Evolutionary conservation across 176 grass and related monocot genomes (phyloP), one percentile per base, ranked within the genome.

Genomic region (Typha latifolia): DNA sequence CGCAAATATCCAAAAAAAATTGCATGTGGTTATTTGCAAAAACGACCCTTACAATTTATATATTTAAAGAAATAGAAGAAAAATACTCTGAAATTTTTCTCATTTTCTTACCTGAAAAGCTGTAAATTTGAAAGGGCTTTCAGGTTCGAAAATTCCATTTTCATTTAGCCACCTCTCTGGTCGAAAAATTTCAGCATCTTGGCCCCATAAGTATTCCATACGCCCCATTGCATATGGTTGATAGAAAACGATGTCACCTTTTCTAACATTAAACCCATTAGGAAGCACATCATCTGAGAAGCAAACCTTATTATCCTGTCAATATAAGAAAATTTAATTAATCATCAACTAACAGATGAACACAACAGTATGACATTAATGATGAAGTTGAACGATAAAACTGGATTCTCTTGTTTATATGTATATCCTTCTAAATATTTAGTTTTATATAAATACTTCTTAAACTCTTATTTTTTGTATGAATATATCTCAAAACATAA

Each of bases 211-310:
- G 26, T 51, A 76, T 74, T 89, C 70, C 86, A 90, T 82, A 64
- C 90, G 65, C 3, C 86, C 86, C 90, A 95, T 95, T 0, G 90
- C 67, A 32, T 90, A 95, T 0, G 80, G 86, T 11, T 79, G n/a
- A 59, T 82, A 95, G 78, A 68, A 77, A 52, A 90, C 82, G 16
- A 90, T 80, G 63, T 90, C 86, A 0, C 85, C 86, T 74, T 82
- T 84, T n/a, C 69, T 22, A 48, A 95, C 68, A 59, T 62, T 71
- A 0, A 72, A 86, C 0, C 90, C 86, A 53, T 84, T 67, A 5
- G 83, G 86, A 22, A 84, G 24, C 0, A 84, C 68, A 12, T 95
- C 90, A 14, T 84, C 82, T 0, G 70, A 66, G 12, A 95, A 89
- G 26, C 90, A 89, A 70, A 82, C 69, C 86, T 86, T 90, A 49